Base-by-base conservation (phyloP, 805 yeast species). In the Saccharomycopsis lassenensis region DNA sequence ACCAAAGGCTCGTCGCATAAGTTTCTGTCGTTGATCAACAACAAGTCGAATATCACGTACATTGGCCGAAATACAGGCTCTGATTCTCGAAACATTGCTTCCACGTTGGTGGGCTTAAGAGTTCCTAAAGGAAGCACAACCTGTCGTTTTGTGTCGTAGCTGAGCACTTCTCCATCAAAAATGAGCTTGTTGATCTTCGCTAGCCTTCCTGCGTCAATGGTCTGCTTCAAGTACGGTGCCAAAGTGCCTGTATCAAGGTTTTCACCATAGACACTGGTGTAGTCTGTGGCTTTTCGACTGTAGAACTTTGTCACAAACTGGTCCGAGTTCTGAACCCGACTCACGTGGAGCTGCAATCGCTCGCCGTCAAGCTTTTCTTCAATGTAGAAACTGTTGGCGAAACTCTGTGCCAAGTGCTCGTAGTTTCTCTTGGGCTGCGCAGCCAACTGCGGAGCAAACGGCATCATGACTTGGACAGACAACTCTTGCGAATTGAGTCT, bases 311-410 rank as follows among this genome's bases (percentile, higher is more conserved):
- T 69, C 4, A 46, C 47, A 2, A 45, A 40, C 5, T 28, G 20
- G 4, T 11, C 27, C 5, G 14, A 19, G 6, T 29, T 12, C 5
- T 24, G 49, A 48, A 7, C 69, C 77, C 40, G 52, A 52, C 6
- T 71, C 57, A 29, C 61, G 52, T 89, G 98, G 31, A 86, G 46
- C 36, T 83, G 77, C 48, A 84, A 74, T 46, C 98, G 59, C 54
- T 89, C 96, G 2, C 97, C 98, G 55, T 89, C 96, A 59, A 86
- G 68, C 52, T 89, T 89, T 52, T 89, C 96, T 50, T 89, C 97
- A 7, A 89, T 72, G 35, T 65, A 67, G 48, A 85, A 84, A 18
- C 33, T 36, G 43, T 55, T 18, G 31, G 54, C 16, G 50, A 81
- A 59, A 17, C 55, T 59, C 5, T 55, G 48, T n/a, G 75, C 69